phyloP scores from a whole-genome alignment of 2,329 filamentous ascomycete species.

The Aspergillus tamarii region DNA sequence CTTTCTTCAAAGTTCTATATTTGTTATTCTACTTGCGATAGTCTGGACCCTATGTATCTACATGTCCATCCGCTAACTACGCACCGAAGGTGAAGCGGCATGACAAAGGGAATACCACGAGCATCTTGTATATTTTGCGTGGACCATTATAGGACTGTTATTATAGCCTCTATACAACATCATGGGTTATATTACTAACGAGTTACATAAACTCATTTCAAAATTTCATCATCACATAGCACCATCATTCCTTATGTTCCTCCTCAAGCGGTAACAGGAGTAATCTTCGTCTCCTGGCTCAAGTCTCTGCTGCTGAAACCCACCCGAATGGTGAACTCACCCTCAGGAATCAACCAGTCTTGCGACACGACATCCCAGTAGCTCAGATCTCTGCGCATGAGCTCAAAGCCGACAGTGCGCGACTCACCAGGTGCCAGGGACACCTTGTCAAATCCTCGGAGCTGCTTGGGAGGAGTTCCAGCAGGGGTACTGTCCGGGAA shows the following conservation, averaged over 20 bases:
- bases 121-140: not conserved
- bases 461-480: slow-evolving; percentile 49
- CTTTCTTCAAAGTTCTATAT: no score
- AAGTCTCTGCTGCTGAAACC: slow-evolving; percentile 12
- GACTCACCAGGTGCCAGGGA: slow-evolving; percentile 51
- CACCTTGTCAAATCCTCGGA: slow-evolving; percentile 67
- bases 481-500: slow-evolving; percentile 33
- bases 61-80: not conserved
- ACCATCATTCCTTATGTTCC: not conserved
- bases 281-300: not conserved
- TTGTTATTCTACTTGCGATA: no score
- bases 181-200: not conserved
- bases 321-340: not conserved
- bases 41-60: not conserved
- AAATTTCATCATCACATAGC: not conserved
- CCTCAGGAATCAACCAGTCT: slow-evolving; percentile 53
- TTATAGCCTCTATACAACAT: not conserved
- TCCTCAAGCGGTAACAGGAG: not conserved
- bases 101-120: not conserved
- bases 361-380: slow-evolving; percentile 63
- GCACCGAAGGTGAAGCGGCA: rapidly evolving
- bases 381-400: slow-evolving; percentile 64
- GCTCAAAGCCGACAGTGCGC: slow-evolving; percentile 52
- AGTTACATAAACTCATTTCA: not conserved
- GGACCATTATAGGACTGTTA: not conserved